phyloP scores from a whole-genome alignment of 202 grass and related monocot genomes.

The Panicum virgatum region DNA sequence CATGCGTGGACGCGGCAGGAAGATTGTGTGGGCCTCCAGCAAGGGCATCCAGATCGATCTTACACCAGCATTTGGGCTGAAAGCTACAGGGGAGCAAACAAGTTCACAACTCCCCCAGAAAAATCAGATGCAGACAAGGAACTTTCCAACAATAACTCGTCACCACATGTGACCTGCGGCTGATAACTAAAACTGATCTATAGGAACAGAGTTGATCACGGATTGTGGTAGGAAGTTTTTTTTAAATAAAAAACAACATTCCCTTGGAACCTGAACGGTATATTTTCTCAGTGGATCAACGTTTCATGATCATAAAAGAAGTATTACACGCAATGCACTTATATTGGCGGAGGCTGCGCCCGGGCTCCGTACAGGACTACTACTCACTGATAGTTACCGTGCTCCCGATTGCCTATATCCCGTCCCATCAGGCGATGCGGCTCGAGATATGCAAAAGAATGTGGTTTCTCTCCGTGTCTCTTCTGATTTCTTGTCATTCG shows the following conservation, averaged over 20 bases:
- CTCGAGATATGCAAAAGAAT: slow-evolving; percentile 43
- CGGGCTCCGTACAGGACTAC: slow-evolving; percentile 20
- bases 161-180: not conserved
- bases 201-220: not conserved
- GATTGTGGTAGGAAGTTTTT: not conserved
- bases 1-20: not conserved
- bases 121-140: not conserved
- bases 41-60: not conserved
- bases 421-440: slow-evolving; percentile 23
- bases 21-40: not conserved
- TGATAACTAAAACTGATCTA: not conserved
- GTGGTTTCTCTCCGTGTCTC: not conserved
- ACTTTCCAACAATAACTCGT: not conserved
- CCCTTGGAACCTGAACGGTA: slow-evolving; percentile 22
- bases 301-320: slow-evolving; percentile 40
- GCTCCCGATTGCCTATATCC: slow-evolving; percentile 27
- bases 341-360: slow-evolving; percentile 1
- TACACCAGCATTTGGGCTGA: not conserved
- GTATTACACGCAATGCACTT: slow-evolving; percentile 26
- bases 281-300: slow-evolving; percentile 27
- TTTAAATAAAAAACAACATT: not conserved
- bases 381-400: slow-evolving; percentile 29
- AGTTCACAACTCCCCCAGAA: not conserved
- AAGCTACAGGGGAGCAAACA: not conserved
- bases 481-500: not conserved